phyloP scores from a whole-genome alignment of 805 yeast genomes.

The Metschnikowia picachoensis region DNA sequence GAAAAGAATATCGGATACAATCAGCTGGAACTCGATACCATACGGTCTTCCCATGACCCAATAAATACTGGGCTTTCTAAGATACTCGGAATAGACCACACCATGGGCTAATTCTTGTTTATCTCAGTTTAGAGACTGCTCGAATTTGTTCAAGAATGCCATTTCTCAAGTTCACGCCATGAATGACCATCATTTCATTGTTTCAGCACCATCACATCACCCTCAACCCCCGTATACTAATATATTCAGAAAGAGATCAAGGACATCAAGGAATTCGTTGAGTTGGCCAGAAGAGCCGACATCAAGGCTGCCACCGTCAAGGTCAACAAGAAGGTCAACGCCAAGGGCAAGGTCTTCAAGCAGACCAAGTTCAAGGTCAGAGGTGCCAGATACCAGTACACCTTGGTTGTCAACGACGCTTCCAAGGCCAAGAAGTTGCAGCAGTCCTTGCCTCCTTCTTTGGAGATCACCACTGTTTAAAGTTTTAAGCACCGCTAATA shows the following conservation, averaged over 20 bases:
- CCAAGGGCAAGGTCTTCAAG: constrained; percentile 78
- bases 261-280: constrained; percentile 96
- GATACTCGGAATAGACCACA: too few species aligned
- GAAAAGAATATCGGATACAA: too few species aligned
- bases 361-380: constrained; percentile 99
- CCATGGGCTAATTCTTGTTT: too few species aligned
- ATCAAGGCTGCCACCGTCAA: constrained; percentile 91
- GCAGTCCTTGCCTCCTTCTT: constrained; percentile 95
- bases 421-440: constrained; percentile 96
- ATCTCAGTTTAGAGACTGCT: too few species aligned
- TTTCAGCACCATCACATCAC: not conserved
- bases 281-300: constrained; percentile 94
- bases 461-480: constrained; percentile 58
- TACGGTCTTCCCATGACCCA: too few species aligned
- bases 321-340: constrained; percentile 80
- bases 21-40: too few species aligned
- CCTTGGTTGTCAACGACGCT: constrained; percentile 91
- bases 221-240: constrained; percentile 10
- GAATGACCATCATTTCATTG: not conserved
- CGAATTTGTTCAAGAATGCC: not conserved
- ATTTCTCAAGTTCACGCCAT: not conserved
- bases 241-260: constrained; percentile 64
- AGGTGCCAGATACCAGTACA: constrained; percentile 92
- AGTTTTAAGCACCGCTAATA: constrained; percentile 3
- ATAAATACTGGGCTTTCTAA: too few species aligned